Evolutionary conservation across 1,284 basidiomycete genomes (phyloP), one percentile per base, ranked within the genome.

Genomic region (Taiwanofungus camphoratus): DNA sequence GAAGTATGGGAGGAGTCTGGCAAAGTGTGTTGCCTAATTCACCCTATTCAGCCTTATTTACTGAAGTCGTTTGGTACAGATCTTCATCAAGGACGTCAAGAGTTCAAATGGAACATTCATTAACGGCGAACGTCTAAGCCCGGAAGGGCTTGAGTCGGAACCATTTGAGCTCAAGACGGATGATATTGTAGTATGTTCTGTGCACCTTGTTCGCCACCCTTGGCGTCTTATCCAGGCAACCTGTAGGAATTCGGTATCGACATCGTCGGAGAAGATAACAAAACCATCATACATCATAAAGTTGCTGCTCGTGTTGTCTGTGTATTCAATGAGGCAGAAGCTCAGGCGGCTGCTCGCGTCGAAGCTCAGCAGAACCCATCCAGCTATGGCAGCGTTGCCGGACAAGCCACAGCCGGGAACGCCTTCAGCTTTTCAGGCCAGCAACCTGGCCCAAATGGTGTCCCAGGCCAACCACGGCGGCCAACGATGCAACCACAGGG

Each of bases 21-120:
- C 44, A 94, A 93, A 77, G 92, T 91, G 36, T 61, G 15, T 26
- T 27, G 41, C 20, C 22, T 15, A 15, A 9, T 16, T 16, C 20
- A 27, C 4, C 27, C 29, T 20, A 37, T 22, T 36, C 33, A 2
- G 20, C 7, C 27, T 13, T 12, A 19, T 23, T 18, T 21, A 36
- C 19, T 35, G 31, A 16, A 13, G 29, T 9, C 39, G 8, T n/a
- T n/a, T n/a, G n/a, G n/a, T n/a, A n/a, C 51, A 95, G 90, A 94
- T 98, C 63, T 96, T 73, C 71, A 98, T 99, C 76, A 96, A 92
- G 66, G 96, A 99, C 63, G 91, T 98, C 60, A 96, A 96, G 71
- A 94, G 91, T 48, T 95, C 92, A 1, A 99, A 99, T 55, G 95
- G 95, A 4, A 99, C 96, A 5, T 99, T 99, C 62, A 95, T 99